These are phyloP conservation scores for Debaryomycetaceae sp. DNA, from an alignment of 1,139 yeast species.

Conservation along the genomic window DNA sequence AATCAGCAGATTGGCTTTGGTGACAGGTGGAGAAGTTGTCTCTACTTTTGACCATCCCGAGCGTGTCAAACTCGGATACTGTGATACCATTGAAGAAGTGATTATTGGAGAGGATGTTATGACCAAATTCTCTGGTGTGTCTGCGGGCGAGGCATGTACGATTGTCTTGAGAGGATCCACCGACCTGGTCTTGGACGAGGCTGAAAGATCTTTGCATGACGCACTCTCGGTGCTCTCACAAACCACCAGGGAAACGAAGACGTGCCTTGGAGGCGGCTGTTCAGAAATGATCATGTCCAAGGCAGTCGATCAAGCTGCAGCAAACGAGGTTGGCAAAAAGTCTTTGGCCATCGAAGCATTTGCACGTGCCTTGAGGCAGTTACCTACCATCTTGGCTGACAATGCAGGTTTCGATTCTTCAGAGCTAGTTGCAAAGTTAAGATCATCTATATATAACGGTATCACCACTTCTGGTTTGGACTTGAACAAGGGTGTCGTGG, in stretches of 20 bases:
- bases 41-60: slow-evolving; percentile 95
- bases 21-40: slow-evolving; percentile 97
- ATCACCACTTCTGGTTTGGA: slow-evolving; percentile 90
- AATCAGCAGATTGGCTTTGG: slow-evolving; percentile 91
- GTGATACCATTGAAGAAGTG: slow-evolving; percentile 87
- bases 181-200: slow-evolving; percentile 92
- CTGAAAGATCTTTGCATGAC: slow-evolving; percentile 92
- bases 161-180: slow-evolving; percentile 96
- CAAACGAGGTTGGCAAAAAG: slow-evolving; percentile 89
- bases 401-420: slow-evolving; percentile 96
- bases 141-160: slow-evolving; percentile 96
- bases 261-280: slow-evolving; percentile 97
- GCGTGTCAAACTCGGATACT: slow-evolving; percentile 77
- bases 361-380: slow-evolving; percentile 89
- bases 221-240: slow-evolving; percentile 94
- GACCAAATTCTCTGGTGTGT: slow-evolving; percentile 89
- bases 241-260: slow-evolving; percentile 91
- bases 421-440: slow-evolving; percentile 83
- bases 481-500: slow-evolving; percentile 75
- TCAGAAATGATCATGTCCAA: slow-evolving; percentile 98
- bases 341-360: slow-evolving; percentile 93
- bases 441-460: slow-evolving; percentile 92
- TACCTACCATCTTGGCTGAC: slow-evolving; percentile 93
- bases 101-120: slow-evolving; percentile 87
- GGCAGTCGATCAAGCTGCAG: slow-evolving; percentile 94